Conservation (phyloP, 2,329 filamentous ascomycete species). For the Berkeleyomyces rouxiae region DNA sequence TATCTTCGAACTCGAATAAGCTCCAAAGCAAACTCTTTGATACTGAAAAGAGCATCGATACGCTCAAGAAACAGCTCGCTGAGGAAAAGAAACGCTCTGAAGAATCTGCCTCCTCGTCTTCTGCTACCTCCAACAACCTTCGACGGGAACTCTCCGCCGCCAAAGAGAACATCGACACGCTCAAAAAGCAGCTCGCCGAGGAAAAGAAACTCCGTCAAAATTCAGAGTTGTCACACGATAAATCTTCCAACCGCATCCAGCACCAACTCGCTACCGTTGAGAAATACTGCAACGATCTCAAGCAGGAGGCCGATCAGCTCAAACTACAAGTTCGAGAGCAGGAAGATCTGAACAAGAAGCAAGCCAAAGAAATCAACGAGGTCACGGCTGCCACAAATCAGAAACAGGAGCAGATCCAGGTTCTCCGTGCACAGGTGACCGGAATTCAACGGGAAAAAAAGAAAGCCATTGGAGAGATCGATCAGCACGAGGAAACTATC, state of each 20-base stretch:
- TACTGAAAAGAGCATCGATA: too few species aligned
- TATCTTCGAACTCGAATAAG: background rate
- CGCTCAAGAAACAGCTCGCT: too few species aligned
- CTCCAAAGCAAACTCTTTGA: background rate
- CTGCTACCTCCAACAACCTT: background rate
- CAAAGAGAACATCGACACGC: background rate
- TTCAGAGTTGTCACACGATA: too few species aligned
- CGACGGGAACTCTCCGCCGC: background rate
- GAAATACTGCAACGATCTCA: background rate
- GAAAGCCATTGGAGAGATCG: background rate
- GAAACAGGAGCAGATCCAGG: background rate
- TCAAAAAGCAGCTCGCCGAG: background rate
- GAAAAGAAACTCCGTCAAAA: too few species aligned
- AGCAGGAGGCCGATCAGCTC: background rate
- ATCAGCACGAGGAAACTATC: background rate
- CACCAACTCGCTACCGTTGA: background rate
- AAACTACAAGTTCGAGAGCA: background rate
- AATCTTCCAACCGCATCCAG: background rate
- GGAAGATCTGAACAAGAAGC: background rate
- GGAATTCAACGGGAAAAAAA: background rate
- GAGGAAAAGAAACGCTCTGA: background rate
- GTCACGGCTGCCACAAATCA: background rate
- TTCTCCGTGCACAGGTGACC: background rate
- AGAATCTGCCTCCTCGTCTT: background rate
- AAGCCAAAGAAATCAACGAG: background rate